phyloP scores from a whole-genome alignment of 1,139 yeast species.

The Pichia sp. region DNA sequence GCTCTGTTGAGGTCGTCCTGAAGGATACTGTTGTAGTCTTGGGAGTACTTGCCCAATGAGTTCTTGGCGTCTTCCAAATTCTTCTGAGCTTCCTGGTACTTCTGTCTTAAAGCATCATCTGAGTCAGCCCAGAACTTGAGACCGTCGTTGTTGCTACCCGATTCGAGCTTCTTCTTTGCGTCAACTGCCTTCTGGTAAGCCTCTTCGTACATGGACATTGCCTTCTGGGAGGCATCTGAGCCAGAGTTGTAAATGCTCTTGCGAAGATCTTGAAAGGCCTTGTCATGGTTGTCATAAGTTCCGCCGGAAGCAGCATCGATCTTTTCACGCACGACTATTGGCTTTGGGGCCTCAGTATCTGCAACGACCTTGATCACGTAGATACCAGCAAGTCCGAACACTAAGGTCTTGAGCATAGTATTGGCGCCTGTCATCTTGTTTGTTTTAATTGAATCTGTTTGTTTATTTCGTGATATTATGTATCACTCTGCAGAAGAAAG shows the following conservation, averaged over 20 bases:
- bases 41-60: conserved; percentile 3
- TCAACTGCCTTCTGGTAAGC: conserved; percentile 12
- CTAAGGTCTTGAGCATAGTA: conserved; percentile 9
- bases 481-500: background rate
- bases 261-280: conserved; percentile 6
- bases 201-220: conserved; percentile 10
- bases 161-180: conserved; percentile 12
- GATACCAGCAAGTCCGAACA: conserved; percentile 7
- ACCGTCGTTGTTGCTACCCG: background rate
- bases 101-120: conserved; percentile 8
- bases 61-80: conserved; percentile 2
- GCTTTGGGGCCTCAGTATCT: background rate
- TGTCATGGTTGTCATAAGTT: background rate
- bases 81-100: conserved; percentile 12
- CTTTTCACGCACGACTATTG: background rate
- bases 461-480: background rate
- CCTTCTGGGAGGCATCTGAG: conserved; percentile 13
- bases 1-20: conserved; percentile 27
- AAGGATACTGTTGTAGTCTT: background rate
- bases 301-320: background rate
- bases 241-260: conserved; percentile 5
- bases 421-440: conserved; percentile 5
- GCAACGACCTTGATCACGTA: background rate
- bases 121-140: conserved; percentile 11
- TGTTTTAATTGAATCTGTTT: background rate